Evolutionary conservation across 2,329 filamentous ascomycete species (phyloP).

Genomic region (Teratosphaeria gauchensis): DNA sequence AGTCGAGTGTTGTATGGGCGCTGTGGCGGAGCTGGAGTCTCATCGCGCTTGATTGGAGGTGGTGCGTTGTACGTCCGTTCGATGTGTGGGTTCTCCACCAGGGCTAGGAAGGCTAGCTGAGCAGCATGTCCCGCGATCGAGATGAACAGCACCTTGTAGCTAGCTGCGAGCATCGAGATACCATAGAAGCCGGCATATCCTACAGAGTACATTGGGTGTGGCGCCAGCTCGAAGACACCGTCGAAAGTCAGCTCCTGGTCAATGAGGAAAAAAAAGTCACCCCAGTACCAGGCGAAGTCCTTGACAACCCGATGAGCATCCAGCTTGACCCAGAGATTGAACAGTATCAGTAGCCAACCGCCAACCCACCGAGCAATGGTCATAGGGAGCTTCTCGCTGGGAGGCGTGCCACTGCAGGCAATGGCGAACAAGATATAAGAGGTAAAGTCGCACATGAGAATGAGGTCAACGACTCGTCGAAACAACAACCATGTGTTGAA

Average conservation of each 20-base stretch:
- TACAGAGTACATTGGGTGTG: slow-evolving; percentile 97
- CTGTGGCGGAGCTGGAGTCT: slow-evolving; percentile 30
- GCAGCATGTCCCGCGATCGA: slow-evolving; percentile 90
- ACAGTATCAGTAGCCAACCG: slow-evolving; percentile 70
- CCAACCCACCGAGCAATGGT: slow-evolving; percentile 66
- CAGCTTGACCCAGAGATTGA: slow-evolving; percentile 98
- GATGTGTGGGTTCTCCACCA: slow-evolving; percentile 95
- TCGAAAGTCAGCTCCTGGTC: slow-evolving; percentile 97
- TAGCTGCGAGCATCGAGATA: slow-evolving; percentile 95
- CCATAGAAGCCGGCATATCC: slow-evolving; percentile 97
- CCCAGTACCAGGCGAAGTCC: slow-evolving; percentile 99
- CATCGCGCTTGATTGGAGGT: slow-evolving; percentile 49
- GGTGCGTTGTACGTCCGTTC: slow-evolving; percentile 95
- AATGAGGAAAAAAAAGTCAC: slow-evolving; percentile 97
- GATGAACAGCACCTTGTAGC: slow-evolving; percentile 94
- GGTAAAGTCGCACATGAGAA: slow-evolving; percentile 96
- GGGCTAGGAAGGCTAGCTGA: slow-evolving; percentile 83
- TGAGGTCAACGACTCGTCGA: slow-evolving; percentile 87
- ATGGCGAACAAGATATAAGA: slow-evolving; percentile 95
- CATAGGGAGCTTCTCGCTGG: slow-evolving; percentile 59
- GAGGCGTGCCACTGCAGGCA: slow-evolving; percentile 69
- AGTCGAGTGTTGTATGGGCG: slow-evolving; percentile 30
- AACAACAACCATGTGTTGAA: slow-evolving; percentile 99
- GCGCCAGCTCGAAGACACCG: slow-evolving; percentile 97
- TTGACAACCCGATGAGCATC: slow-evolving; percentile 97